phyloP scores from a whole-genome alignment of 768 basidiomycete genomes.

The Clitopilus hobsonii region DNA sequence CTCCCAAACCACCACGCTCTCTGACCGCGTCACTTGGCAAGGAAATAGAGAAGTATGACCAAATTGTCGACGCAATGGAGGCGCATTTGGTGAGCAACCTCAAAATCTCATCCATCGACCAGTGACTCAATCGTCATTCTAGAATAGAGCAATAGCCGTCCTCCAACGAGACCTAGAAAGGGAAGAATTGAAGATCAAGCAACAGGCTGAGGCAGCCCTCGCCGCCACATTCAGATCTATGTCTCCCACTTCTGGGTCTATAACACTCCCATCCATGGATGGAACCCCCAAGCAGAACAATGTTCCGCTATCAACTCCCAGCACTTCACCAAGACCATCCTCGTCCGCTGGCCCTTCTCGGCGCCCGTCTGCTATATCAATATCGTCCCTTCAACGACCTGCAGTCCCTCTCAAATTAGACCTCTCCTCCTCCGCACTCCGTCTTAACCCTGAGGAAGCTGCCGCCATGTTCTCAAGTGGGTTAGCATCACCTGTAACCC shows the following conservation, averaged over 20 bases:
- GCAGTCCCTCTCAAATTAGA: constrained; percentile 74
- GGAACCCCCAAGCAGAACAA: constrained; percentile 4
- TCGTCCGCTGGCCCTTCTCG: constrained; percentile 33
- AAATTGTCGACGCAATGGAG: constrained; percentile 75
- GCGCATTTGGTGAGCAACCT: constrained; percentile 52
- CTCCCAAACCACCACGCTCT: constrained; percentile 59
- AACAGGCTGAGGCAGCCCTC: constrained; percentile 26
- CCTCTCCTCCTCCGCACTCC: constrained; percentile 64
- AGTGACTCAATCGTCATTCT: not conserved
- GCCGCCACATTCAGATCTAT: constrained; percentile 20
- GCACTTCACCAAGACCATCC: constrained; percentile 28
- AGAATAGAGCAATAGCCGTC: constrained; percentile 71
- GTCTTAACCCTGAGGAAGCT: constrained; percentile 57
- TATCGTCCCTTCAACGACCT: constrained; percentile 75
- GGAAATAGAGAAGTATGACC: constrained; percentile 77
- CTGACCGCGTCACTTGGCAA: constrained; percentile 62
- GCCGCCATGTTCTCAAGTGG: constrained; percentile 52
- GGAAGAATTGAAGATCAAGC: constrained; percentile 52
- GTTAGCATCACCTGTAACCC: constrained; percentile 72
- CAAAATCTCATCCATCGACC: not conserved
- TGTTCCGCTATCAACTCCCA: constrained; percentile 21
- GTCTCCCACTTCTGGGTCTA: constrained; percentile 15
- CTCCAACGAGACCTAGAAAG: constrained; percentile 65
- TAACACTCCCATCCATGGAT: constrained; percentile 10
- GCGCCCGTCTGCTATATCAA: constrained; percentile 72